Base-by-base conservation (phyloP, 768 basidiomycete species). In the Mycena pura region DNA sequence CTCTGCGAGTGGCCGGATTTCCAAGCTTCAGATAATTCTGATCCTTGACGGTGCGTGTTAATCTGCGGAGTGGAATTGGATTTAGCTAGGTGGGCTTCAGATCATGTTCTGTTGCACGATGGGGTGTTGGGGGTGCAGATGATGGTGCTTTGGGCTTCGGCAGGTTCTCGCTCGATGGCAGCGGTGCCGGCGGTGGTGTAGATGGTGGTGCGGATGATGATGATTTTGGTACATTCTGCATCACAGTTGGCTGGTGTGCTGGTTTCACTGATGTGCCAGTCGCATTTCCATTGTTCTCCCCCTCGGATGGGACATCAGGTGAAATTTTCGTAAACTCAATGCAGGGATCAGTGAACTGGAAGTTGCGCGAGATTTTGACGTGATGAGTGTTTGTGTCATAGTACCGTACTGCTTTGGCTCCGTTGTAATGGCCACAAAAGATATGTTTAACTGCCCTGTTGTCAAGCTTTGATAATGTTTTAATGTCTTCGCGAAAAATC, bases 401-500 rank as follows among this genome's bases (percentile, higher is more conserved):
- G 21, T 64, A 64, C 7, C 34, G 11, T 3, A 64, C 56, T 3
- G 50, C 44, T 3, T 15, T 17, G 1, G 53, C 22, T 6, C 36
- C 44, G 2, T 59, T 53, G 3, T 7, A 15, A 32, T 29, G 56
- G 6, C 60, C 29, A 0, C 61, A 22, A 19, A 64, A 64, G 10
- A 46, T 34, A n/a, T 45, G 28, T 32, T 54, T 31, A 5, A 24
- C 0, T 6, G 61, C 36, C 17, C 43, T 62, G 2, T 41, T 34
- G 0, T 24, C 10, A 4, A 64, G 25, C 22, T 64, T 64, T 0
- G 60, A 62, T 3, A 31, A 31, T 1, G 14, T 28, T 28, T 43
- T 14, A 0, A 29, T 7, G 4, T 22, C 19, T 14, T 65, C 60
- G 3, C 32, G 25, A 1, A 55, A 34, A 7, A 65, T 40, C 40